Evolutionary conservation across 768 basidiomycete species (phyloP).

Genomic region (Boletus barrowsii): DNA sequence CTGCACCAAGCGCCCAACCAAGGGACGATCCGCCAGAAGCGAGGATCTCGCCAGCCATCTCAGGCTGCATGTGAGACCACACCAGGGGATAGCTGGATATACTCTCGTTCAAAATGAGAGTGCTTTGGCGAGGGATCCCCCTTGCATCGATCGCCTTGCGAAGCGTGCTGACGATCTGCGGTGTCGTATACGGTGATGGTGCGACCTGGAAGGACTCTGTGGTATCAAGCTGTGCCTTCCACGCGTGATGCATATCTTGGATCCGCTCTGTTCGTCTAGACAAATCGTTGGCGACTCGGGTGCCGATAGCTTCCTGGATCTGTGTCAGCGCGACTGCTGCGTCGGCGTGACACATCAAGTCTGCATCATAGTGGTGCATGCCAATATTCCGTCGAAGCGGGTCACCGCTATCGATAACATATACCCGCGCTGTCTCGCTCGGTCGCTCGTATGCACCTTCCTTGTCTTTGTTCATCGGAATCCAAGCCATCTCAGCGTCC

Average conservation of each 20-base stretch:
- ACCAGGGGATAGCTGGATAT: slow-evolving; percentile 54
- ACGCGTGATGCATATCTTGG: slow-evolving; percentile 25
- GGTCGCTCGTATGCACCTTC: slow-evolving; percentile 36
- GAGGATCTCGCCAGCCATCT: slow-evolving; percentile 47
- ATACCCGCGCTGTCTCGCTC: slow-evolving; percentile 43
- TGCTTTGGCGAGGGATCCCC: slow-evolving; percentile 35
- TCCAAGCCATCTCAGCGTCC: slow-evolving; percentile 69
- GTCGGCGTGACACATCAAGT: slow-evolving; percentile 58
- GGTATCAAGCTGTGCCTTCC: slow-evolving; percentile 24
- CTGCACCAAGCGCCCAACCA: slow-evolving; percentile 67
- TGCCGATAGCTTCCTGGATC: slow-evolving; percentile 31
- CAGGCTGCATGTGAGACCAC: slow-evolving; percentile 59
- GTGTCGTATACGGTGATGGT: slow-evolving; percentile 33
- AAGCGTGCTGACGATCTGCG: slow-evolving; percentile 49
- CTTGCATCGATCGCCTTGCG: slow-evolving; percentile 37
- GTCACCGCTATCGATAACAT: slow-evolving; percentile 60
- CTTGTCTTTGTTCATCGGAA: slow-evolving; percentile 43
- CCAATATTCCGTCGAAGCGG: slow-evolving; percentile 52
- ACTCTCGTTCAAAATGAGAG: slow-evolving; percentile 59
- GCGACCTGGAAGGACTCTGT: slow-evolving; percentile 31
- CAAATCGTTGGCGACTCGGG: slow-evolving; percentile 7
- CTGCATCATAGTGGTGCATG: slow-evolving; percentile 51
- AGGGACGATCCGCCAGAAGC: slow-evolving; percentile 63
- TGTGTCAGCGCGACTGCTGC: slow-evolving; percentile 49
- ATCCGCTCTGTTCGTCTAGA: slow-evolving; percentile 14